phyloP scores from a whole-genome alignment of 2,329 filamentous ascomycete species.

The Aspergillus sp. region DNA sequence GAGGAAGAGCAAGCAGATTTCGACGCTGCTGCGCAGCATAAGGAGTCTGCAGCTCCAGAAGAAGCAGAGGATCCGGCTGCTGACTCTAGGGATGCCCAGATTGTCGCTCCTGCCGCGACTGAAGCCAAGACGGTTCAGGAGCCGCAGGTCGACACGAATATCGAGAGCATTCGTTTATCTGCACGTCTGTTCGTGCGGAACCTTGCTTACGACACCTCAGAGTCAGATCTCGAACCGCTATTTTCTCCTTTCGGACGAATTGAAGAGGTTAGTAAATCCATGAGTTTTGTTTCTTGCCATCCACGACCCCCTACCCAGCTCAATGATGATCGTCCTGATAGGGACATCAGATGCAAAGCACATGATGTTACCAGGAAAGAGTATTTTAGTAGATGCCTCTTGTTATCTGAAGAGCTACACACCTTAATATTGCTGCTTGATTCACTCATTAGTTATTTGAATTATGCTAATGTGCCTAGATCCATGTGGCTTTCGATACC shows the following conservation, averaged over 20 bases:
- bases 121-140: constrained; percentile 15
- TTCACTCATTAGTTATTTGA: constrained; percentile 28
- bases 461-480: constrained; percentile 60
- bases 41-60: constrained; percentile 19
- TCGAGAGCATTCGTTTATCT: constrained; percentile 69
- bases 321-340: constrained; percentile 98
- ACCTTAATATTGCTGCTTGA: constrained; percentile 18
- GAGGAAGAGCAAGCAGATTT: constrained; percentile 55
- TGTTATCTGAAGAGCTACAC: constrained; percentile 67
- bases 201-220: constrained; percentile 75
- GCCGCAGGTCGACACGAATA: constrained; percentile 43
- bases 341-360: constrained; percentile 98
- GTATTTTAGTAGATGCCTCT: constrained; percentile 99
- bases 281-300: constrained; percentile 13
- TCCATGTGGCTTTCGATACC: constrained; percentile 78
- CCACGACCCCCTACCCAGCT: constrained; percentile 33
- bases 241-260: constrained; percentile 73
- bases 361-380: constrained; percentile 88
- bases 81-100: constrained; percentile 18
- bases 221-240: constrained; percentile 72
- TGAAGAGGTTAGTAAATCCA: constrained; percentile 74
- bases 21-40: constrained; percentile 35
- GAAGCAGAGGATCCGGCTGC: constrained; percentile 13
- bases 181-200: constrained; percentile 87
- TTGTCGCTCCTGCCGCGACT: constrained; percentile 15